Conservation (phyloP, 495 filamentous ascomycete genomes). For the Astrothelium macrocarpum region DNA sequence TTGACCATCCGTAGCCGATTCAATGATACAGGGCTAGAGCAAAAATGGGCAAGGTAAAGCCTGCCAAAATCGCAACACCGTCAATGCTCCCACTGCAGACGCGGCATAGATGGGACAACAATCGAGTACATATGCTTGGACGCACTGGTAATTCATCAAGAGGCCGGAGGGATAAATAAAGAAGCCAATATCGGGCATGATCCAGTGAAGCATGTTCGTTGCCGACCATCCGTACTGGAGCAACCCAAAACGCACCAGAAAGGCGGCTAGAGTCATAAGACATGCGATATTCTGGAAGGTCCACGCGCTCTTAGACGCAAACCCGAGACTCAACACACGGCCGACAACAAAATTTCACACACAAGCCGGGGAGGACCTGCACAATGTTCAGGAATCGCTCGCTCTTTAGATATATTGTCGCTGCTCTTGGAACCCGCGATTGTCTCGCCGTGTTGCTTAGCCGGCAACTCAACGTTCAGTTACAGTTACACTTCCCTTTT, state of each 20-base stretch:
- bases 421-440: too few species aligned
- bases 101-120: not conserved
- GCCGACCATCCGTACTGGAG: conserved; percentile 15
- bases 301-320: too few species aligned
- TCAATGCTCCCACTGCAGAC: not conserved
- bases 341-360: too few species aligned
- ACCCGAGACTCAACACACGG: too few species aligned
- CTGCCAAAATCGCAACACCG: not conserved
- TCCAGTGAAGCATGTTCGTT: conserved; percentile 7
- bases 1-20: not conserved
- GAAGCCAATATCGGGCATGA: conserved; percentile 14
- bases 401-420: too few species aligned
- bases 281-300: conserved; percentile 7
- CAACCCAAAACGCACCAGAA: conserved; percentile 11
- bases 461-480: too few species aligned
- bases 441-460: too few species aligned
- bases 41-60: not conserved
- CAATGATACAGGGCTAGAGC: not conserved
- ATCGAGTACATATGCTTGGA: not conserved
- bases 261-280: not conserved
- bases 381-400: too few species aligned
- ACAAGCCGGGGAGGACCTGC: too few species aligned
- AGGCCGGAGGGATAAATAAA: conserved; percentile 1
- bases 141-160: not conserved
- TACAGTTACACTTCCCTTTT: too few species aligned